Conservation (phyloP, 2,329 filamentous ascomycete genomes). For the Didymella lethalis region DNA sequence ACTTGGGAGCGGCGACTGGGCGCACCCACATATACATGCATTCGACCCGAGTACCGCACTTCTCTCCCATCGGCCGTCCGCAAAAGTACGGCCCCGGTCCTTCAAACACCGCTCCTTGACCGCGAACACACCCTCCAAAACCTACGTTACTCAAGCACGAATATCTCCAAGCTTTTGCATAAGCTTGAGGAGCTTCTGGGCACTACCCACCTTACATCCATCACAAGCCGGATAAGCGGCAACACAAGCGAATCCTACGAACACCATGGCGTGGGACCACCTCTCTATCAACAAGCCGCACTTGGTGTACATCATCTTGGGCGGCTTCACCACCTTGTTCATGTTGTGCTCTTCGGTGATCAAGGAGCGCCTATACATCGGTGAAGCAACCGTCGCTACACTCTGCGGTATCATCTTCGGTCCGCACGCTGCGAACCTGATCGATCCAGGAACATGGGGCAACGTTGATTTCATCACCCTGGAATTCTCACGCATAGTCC, state of each 20-base stretch:
- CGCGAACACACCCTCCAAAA: neutral
- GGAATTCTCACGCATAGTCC: constrained; percentile 86
- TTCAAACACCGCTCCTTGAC: constrained; percentile 14
- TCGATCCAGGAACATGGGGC: constrained; percentile 78
- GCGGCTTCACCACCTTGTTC: constrained; percentile 96
- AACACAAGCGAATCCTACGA: constrained; percentile 12
- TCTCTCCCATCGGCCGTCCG: constrained; percentile 32
- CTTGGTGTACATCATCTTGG: constrained; percentile 97
- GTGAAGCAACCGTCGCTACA: constrained; percentile 94
- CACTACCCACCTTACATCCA: constrained; percentile 15
- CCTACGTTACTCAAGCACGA: neutral
- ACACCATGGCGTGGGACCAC: constrained; percentile 77
- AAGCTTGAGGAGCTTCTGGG: constrained; percentile 24
- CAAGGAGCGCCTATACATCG: constrained; percentile 98
- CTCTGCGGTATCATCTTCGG: constrained; percentile 89
- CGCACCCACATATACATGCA: constrained; percentile 58
- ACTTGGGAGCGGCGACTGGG: constrained; percentile 58
- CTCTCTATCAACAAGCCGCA: constrained; percentile 91
- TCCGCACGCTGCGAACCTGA: constrained; percentile 81
- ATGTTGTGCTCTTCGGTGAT: constrained; percentile 98
- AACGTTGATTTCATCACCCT: constrained; percentile 86
- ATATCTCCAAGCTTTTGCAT: constrained; percentile 20
- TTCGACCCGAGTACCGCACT: constrained; percentile 35
- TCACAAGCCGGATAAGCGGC: constrained; percentile 23
- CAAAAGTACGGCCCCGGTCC: constrained; percentile 26